Evolutionary conservation across 768 basidiomycete genomes (phyloP).

Genomic region (Kwoniella europaea): DNA sequence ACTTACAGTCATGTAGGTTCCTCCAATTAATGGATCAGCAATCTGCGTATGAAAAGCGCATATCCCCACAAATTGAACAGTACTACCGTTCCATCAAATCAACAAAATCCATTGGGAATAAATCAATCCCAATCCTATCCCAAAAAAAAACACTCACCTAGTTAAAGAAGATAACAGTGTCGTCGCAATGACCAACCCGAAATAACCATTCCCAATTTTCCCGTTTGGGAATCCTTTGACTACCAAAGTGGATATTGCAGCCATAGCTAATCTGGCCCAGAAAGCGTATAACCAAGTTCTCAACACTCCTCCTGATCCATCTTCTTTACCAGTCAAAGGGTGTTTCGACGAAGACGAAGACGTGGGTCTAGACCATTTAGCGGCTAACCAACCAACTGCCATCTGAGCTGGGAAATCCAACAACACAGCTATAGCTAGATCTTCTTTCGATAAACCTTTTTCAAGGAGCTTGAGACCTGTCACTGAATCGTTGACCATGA

Average conservation of each 20-base stretch:
- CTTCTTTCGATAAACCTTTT: constrained; percentile 93
- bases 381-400: constrained; percentile 89
- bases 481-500: constrained; percentile 89
- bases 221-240: constrained; percentile 79
- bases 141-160: no score
- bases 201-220: constrained; percentile 65
- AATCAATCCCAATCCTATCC: no score
- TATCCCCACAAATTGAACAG: constrained; percentile 98
- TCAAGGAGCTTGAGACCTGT: constrained; percentile 93
- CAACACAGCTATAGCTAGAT: constrained; percentile 90
- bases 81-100: no score
- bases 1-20: constrained; percentile 97
- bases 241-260: constrained; percentile 72
- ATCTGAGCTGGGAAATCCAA: constrained; percentile 99
- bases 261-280: constrained; percentile 81
- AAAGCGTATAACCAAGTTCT: constrained; percentile 81
- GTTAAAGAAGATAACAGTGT: constrained; percentile 84
- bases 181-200: constrained; percentile 75
- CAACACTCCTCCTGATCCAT: constrained; percentile 62
- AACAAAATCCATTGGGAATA: no score
- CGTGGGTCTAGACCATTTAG: constrained; percentile 74
- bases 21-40: constrained; percentile 94
- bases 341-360: constrained; percentile 19
- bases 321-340: constrained; percentile 22
- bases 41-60: constrained; percentile 98